Evolutionary conservation across 139 green algal genomes (phyloP), one percentile per base, ranked within the genome.

Genomic region (Trebouxia sp.): DNA sequence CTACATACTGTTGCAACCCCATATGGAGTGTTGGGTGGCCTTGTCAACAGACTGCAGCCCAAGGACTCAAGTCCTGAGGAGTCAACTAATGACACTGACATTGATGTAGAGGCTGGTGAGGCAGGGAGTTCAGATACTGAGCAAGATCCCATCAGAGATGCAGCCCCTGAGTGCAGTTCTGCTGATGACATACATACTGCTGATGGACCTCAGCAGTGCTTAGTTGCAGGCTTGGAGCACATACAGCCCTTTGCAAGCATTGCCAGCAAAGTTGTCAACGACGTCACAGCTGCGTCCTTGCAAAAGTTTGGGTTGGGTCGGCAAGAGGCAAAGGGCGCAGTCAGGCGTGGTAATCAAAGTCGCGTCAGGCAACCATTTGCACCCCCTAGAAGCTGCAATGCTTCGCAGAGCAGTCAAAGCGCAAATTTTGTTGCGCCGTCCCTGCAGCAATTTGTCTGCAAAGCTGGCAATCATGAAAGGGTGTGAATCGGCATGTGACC

Each of bases 211-310:
- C 32, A 26, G 5, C 9, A 11, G 4, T 12, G 26, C 37, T 24
- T 35, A 45, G 26, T 72, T 41, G 62, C 35, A 26, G 62, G 62
- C 26, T 35, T 72, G 11, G 35, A 72, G 35, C 62, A 72, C 37
- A 26, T 72, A 28, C 62, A 72, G 32, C 62, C 62, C 9, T 72
- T 72, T 72, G 62, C 62, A 72, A 72, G 62, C 32, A 72, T 72
- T 72, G 62, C 62, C 37, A 72, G 43, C 11, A 35, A 30, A 24
- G 62, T 35, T 72, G 62, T 72, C 6, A 45, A 41, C 32, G 43
- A 43, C 15, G 62, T 45, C 14, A 72, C 42, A 45, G 62, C 62
- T 41, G 62, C 62, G 11, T 72, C 62, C 24, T 35, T 72, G 9
- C 37, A 45, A 6, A 72, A 72, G 7, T 72, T 72, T 72, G 62